Conservation (phyloP, 1,139 yeast species). For the Ogataea hybrid region DNA sequence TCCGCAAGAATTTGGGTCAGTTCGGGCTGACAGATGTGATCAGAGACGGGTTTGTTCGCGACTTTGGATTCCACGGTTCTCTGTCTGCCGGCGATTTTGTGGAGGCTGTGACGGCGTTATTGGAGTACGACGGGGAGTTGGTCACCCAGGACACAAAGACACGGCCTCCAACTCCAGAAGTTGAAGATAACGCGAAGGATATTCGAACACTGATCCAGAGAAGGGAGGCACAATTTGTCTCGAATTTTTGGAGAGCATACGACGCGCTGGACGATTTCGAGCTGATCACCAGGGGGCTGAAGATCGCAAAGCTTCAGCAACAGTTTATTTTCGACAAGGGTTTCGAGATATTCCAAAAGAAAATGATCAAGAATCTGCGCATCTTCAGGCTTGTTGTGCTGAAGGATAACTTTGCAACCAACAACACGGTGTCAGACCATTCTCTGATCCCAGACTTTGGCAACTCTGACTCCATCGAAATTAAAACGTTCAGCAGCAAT, state of each 20-base stretch:
- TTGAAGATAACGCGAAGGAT: conserved; percentile 27
- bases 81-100: conserved; percentile 93
- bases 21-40: conserved; percentile 84
- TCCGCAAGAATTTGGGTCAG: conserved; percentile 65
- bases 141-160: conserved; percentile 11
- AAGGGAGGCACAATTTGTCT: conserved; percentile 74
- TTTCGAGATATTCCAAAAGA: conserved; percentile 80
- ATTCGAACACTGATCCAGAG: conserved; percentile 40
- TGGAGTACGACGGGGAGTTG: conserved; percentile 58
- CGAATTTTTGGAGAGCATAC: conserved; percentile 94
- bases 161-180: conserved; percentile 21
- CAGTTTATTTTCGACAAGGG: conserved; percentile 87
- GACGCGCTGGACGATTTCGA: conserved; percentile 75
- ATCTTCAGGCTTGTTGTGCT: conserved; percentile 84
- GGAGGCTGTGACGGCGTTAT: conserved; percentile 79
- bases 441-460: conserved; percentile 6
- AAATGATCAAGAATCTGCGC: conserved; percentile 72
- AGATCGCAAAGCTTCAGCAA: conserved; percentile 78
- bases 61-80: conserved; percentile 84
- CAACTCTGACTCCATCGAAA: conserved; percentile 35
- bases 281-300: conserved; percentile 65
- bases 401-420: conserved; percentile 54
- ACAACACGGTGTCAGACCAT: conserved; percentile 22
- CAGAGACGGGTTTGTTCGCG: conserved; percentile 81
- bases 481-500: conserved; percentile 39